Percentiles rank a stretch among this genome's conserved stretches.
Conservation (phyloP, 148 eudicot genomes). For the Oxyria digyna region DNA sequence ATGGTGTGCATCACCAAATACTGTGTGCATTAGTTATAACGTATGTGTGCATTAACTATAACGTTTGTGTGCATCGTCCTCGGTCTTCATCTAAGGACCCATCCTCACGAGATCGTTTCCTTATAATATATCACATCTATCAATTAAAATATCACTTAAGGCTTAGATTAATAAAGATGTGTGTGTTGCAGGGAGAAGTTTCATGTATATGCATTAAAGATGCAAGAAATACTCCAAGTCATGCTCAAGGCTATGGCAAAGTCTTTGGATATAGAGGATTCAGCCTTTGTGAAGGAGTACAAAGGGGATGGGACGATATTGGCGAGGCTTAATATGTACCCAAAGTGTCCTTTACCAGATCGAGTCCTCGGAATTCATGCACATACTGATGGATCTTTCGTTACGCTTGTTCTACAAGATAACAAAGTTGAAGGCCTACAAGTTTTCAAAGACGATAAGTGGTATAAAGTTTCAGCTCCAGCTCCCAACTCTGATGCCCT, state of each 20-base stretch:
- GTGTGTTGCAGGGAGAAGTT: background rate
- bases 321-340: conserved; percentile 34
- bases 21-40: too few relatives aligned
- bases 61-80: too few relatives aligned
- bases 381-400: conserved; percentile 39
- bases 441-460: conserved; percentile 29
- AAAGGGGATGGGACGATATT: conserved; percentile 15
- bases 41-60: too few relatives aligned
- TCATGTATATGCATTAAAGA: background rate
- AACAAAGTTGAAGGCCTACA: conserved; percentile 45
- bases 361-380: conserved; percentile 34
- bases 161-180: background rate
- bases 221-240: background rate
- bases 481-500: conserved; percentile 36
- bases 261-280: conserved; percentile 27
- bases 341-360: conserved; percentile 38
- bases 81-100: too few relatives aligned
- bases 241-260: conserved; percentile 30
- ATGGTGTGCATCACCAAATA: too few relatives aligned
- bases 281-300: conserved; percentile 17
- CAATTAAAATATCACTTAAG: background rate
- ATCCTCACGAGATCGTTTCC: too few relatives aligned
- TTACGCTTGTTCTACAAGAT: conserved; percentile 35
- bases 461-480: conserved; percentile 41
- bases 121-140: too few relatives aligned